phyloP scores from a whole-genome alignment of 2,329 filamentous ascomycete genomes.

The Fusarium poae region DNA sequence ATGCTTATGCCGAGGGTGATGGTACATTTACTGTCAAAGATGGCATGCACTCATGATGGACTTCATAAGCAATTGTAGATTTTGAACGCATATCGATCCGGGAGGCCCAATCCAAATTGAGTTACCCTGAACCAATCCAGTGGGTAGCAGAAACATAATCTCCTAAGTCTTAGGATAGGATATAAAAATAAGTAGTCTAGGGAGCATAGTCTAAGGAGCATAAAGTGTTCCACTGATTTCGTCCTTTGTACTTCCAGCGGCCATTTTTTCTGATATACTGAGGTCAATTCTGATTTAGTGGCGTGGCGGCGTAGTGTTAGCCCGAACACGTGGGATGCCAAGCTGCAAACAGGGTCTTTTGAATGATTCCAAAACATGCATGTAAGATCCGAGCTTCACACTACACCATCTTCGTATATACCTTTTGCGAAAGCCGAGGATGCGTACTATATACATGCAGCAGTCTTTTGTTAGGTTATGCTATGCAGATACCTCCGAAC shows the following conservation, averaged over 20 bases:
- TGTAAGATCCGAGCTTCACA: constrained; percentile 2
- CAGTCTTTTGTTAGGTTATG: neutral
- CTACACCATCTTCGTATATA: neutral
- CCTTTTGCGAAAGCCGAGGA: neutral
- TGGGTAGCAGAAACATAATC: too few species aligned
- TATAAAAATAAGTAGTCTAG: too few species aligned
- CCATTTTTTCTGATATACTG: too few species aligned
- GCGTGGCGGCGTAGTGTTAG: constrained; percentile 1
- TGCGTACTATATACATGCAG: neutral
- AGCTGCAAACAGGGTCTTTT: constrained; percentile 5
- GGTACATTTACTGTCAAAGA: constrained; percentile 12
- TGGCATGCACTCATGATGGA: neutral
- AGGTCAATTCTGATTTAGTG: too few species aligned
- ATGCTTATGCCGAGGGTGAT: constrained; percentile 41
- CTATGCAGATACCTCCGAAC: neutral
- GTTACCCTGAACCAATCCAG: neutral
- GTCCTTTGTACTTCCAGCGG: too few species aligned
- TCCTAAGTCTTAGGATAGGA: too few species aligned
- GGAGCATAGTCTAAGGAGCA: too few species aligned
- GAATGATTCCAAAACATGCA: constrained; percentile 20
- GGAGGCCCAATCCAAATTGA: neutral
- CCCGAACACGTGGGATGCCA: neutral
- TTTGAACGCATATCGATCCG: neutral
- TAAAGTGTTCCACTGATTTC: too few species aligned
- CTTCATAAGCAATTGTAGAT: neutral